These are phyloP conservation scores for Euclidium syriacum DNA, from an alignment of 345 rosid genomes.

Conservation along the genomic window DNA sequence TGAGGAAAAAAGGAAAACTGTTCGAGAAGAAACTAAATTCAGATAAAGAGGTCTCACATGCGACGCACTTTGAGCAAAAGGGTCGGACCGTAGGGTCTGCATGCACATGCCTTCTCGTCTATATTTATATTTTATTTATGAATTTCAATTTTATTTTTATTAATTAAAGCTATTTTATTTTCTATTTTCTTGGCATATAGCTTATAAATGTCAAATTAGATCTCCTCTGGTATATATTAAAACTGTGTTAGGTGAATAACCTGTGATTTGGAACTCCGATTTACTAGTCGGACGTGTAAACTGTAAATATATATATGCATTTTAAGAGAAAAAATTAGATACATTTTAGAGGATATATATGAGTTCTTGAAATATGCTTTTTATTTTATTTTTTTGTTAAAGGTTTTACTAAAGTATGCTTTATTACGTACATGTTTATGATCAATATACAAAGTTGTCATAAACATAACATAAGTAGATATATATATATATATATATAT, in stretches of 20 bases:
- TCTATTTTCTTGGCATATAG: constrained; percentile 9
- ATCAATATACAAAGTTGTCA: neutral
- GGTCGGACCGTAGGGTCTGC: constrained; percentile 33
- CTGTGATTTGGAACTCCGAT: neutral
- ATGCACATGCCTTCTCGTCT: constrained; percentile 35
- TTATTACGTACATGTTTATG: no score
- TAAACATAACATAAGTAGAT: no score
- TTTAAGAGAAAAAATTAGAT: neutral
- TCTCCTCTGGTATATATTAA: neutral
- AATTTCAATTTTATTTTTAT: no score
- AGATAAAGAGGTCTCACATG: constrained; percentile 35
- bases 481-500: no score
- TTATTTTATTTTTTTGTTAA: no score
- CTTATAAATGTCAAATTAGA: constrained; percentile 4
- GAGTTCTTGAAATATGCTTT: neutral
- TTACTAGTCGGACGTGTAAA: neutral
- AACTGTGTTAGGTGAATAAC: neutral
- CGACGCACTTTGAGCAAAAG: constrained; percentile 29
- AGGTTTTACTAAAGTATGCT: no score
- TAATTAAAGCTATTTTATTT: neutral
- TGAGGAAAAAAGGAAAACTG: neutral
- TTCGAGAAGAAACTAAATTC: constrained; percentile 28
- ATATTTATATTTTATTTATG: constrained; percentile 1
- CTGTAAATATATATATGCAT: neutral
- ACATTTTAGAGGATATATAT: no score